Conservation (phyloP, 805 yeast species). For the Metschnikowia anglica region DNA sequence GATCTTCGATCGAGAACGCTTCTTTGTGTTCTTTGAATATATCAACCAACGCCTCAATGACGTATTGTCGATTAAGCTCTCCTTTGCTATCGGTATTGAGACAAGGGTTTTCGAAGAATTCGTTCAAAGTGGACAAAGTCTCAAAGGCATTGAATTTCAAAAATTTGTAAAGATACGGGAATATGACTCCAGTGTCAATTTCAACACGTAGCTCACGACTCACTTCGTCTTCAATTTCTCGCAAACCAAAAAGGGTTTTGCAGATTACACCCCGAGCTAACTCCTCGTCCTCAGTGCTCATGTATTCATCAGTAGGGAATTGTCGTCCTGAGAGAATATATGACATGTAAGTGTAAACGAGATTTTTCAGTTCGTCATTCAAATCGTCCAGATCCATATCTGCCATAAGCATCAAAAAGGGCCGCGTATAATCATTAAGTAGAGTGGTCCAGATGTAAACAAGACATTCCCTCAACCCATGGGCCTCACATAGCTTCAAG, state of each 20-base stretch:
- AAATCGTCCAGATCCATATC: slow-evolving; percentile 11
- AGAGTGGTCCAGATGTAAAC: slow-evolving; percentile 71
- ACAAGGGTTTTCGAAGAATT: slow-evolving; percentile 76
- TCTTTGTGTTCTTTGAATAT: slow-evolving; percentile 41
- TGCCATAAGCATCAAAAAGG: slow-evolving; percentile 56
- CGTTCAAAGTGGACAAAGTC: slow-evolving; percentile 68
- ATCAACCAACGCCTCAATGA: slow-evolving; percentile 70
- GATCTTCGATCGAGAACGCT: slow-evolving; percentile 25
- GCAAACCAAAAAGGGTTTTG: slow-evolving; percentile 40
- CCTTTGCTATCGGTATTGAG: slow-evolving; percentile 59
- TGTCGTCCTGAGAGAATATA: slow-evolving; percentile 73
- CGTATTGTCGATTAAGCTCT: slow-evolving; percentile 67
- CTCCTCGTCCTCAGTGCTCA: slow-evolving; percentile 29
- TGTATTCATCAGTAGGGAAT: slow-evolving; percentile 66
- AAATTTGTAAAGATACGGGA: slow-evolving; percentile 66
- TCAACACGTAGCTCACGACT: not conserved
- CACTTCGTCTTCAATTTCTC: not conserved
- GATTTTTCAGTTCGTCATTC: slow-evolving; percentile 10
- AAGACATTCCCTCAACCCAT: slow-evolving; percentile 59
- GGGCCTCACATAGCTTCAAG: slow-evolving; percentile 54
- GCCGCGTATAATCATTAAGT: slow-evolving; percentile 68
- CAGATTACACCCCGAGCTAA: slow-evolving; percentile 14
- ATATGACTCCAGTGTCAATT: slow-evolving; percentile 25
- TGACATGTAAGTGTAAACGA: slow-evolving; percentile 58
- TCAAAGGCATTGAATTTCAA: slow-evolving; percentile 56